These are phyloP conservation scores for Solanum gracilifrons DNA, from an alignment of 257 asterid genomes.

Conservation along the genomic window DNA sequence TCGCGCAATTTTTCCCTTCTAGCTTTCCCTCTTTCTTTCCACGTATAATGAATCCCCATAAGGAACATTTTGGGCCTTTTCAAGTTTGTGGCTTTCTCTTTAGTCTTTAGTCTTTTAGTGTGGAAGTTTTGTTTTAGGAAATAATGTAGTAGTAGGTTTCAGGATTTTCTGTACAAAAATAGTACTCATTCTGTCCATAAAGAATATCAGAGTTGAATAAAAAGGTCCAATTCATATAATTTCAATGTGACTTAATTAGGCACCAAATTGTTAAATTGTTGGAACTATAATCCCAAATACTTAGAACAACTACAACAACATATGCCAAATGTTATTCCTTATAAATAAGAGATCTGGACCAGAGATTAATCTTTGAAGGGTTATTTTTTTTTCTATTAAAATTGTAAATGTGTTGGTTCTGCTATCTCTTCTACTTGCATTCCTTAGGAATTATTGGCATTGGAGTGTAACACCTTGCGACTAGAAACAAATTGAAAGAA, in stretches of 20 bases:
- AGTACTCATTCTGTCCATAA: too few species aligned
- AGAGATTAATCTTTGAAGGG: background rate
- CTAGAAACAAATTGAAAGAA: too few species aligned
- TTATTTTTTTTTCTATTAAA: background rate
- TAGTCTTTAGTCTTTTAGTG: background rate
- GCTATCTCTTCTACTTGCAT: background rate
- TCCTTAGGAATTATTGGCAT: constrained; percentile 63
- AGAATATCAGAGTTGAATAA: background rate
- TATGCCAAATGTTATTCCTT: too few species aligned
- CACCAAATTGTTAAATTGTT: background rate
- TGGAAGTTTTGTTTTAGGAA: background rate
- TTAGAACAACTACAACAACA: background rate
- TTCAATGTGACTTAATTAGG: background rate
- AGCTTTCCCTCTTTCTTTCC: background rate
- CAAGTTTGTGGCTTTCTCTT: background rate
- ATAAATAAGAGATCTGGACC: background rate
- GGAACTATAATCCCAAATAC: background rate
- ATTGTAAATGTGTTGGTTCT: background rate
- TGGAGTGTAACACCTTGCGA: too few species aligned
- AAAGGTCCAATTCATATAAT: background rate
- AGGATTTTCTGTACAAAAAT: too few species aligned
- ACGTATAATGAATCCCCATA: background rate
- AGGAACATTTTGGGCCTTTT: background rate
- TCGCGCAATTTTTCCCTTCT: too few species aligned
- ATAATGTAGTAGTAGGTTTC: too few species aligned